Evolutionary conservation across 176 grass and related monocot genomes (phyloP), one percentile per base, ranked within the genome.

Genomic region (Rhynchospora pubera): DNA sequence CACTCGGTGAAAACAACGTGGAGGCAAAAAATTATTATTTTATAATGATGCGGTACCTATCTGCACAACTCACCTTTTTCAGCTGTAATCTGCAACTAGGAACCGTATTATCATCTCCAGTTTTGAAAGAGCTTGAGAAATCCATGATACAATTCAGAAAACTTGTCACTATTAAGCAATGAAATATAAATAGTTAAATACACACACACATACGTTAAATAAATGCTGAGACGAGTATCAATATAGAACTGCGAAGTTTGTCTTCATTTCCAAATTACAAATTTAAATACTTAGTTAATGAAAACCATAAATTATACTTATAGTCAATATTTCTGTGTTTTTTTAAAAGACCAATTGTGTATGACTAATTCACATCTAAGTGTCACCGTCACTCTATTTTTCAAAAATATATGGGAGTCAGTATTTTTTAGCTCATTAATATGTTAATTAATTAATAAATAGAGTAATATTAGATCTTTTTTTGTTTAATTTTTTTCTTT

Each of bases 31-130:
- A 79, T 79, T 59, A 39, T 43, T 79, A 42, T 42, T 42, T 79
- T 19, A 39, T 18, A 60, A 46, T 16, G 30, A 44, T 47, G 61
- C 1, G 78, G 58, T 75, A 52, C 82, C 82, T 62, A 84, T 72
- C 28, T 61, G 66, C 28, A 84, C 66, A 62, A 66, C 46, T 84
- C 82, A 75, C 50, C 22, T 43, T 72, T 83, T 62, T 68, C 26
- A 66, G 80, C 80, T 70, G 57, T 70, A 83, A 83, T 68, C 26
- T 68, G 43, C 6, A 24, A 42, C 63, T n/a, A 74, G 11, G 19
- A 26, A 24, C 19, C n/a, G 2, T 24, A 51, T 51, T 7, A 24
- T 48, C 45, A 74, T 74, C 69, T 74, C 69, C 34, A 70, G 66
- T 42, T 4, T 18, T 10, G 5, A n/a, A n/a, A 45, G 2, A 44